Evolutionary conservation across 148 eudicot species (phyloP).

Genomic region (Cornus suecica): DNA sequence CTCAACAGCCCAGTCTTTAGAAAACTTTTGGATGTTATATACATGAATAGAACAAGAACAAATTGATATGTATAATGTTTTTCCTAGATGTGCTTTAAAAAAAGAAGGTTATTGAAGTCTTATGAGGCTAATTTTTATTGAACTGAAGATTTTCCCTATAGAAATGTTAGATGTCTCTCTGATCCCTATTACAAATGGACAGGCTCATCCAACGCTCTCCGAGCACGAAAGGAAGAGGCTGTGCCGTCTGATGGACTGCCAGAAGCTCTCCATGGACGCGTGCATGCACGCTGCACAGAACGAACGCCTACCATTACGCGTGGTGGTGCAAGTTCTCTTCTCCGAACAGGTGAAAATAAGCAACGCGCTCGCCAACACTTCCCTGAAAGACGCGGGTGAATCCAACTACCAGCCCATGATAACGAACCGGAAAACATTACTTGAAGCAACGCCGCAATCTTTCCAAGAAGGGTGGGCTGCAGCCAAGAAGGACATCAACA

Average conservation of each 20-base stretch:
- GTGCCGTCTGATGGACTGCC: conserved; percentile 96
- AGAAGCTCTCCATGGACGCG: conserved; percentile 92
- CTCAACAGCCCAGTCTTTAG: too few species aligned
- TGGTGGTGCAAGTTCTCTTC: conserved; percentile 93
- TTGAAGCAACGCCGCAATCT: conserved; percentile 91
- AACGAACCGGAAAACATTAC: conserved; percentile 64
- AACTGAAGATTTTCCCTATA: too few species aligned
- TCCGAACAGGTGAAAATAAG: conserved; percentile 92
- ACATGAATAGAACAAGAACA: too few species aligned
- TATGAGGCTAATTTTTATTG: too few species aligned
- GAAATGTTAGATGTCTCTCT: background rate
- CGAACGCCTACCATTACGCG: conserved; percentile 84
- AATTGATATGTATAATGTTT: too few species aligned
- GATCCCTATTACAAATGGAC: conserved; percentile 7
- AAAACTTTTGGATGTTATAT: too few species aligned
- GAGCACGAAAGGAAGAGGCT: conserved; percentile 91
- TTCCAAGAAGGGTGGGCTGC: conserved; percentile 96
- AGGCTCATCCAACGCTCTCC: conserved; percentile 95
- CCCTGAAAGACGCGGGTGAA: conserved; percentile 60
- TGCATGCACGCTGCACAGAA: conserved; percentile 99
- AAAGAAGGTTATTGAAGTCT: too few species aligned
- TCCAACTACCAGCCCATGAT: conserved; percentile 64
- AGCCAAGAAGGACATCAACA: conserved; percentile 88
- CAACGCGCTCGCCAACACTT: conserved; percentile 70
- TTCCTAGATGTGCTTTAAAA: too few species aligned